Evolutionary conservation across 108 stramenopile genomes (phyloP).

Genomic region (Nitzschia palea): DNA sequence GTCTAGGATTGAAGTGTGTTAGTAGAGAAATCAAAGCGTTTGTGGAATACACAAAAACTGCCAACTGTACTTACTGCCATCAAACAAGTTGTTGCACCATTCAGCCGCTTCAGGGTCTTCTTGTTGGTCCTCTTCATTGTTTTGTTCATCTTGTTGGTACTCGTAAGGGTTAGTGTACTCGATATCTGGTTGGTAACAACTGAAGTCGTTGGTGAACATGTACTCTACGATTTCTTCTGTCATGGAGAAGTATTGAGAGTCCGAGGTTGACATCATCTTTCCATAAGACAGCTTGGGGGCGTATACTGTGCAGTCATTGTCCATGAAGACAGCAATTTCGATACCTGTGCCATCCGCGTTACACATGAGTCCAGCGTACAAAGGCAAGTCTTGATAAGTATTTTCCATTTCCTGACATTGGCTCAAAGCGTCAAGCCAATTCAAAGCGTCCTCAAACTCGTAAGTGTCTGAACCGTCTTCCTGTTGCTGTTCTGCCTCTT

Average conservation of each 20-base stretch:
- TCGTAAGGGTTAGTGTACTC: conserved; percentile 28
- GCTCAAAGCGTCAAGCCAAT: conserved; percentile 46
- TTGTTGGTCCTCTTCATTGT: conserved; percentile 12
- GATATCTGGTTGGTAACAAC: conserved; percentile 28
- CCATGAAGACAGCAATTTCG: conserved; percentile 68
- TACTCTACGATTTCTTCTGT: conserved; percentile 38
- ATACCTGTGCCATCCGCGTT: conserved; percentile 65
- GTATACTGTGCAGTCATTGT: conserved; percentile 62
- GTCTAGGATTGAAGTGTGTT: neutral
- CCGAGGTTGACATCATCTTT: conserved; percentile 23
- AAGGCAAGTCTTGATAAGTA: conserved; percentile 19
- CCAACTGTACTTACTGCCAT: conserved; percentile 5
- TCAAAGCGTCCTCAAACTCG: conserved; percentile 42
- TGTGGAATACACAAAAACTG: neutral
- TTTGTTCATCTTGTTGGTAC: conserved; percentile 19
- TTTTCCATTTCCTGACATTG: conserved; percentile 29
- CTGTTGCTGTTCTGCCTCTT: conserved; percentile 22
- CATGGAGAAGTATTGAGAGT: conserved; percentile 20
- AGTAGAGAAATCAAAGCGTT: neutral
- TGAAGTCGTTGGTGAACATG: conserved; percentile 35
- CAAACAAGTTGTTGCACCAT: conserved; percentile 29
- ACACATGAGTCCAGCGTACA: conserved; percentile 66
- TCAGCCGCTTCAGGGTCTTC: conserved; percentile 33
- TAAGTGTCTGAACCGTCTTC: conserved; percentile 26
- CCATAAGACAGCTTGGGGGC: conserved; percentile 12